Evolutionary conservation across 75 land plant species (phyloP).

Genomic region (Selaginella tamariscina): DNA sequence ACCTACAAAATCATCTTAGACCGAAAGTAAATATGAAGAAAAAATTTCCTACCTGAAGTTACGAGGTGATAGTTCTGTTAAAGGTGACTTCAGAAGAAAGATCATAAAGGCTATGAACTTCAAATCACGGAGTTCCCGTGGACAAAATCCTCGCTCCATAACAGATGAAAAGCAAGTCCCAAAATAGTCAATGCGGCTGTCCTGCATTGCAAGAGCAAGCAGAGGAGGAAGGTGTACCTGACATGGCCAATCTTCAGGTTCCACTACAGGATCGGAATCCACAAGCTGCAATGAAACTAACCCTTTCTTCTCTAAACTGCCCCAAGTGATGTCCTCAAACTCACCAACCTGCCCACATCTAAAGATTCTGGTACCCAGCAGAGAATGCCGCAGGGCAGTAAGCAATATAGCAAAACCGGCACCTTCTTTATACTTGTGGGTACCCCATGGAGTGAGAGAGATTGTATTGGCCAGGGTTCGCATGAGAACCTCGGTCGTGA

Average conservation of each 20-base stretch:
- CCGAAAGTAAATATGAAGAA: background rate
- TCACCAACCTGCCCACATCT: background rate
- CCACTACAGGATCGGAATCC: background rate
- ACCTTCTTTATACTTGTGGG: background rate
- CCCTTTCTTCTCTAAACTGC: background rate
- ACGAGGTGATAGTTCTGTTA: background rate
- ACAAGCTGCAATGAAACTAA: background rate
- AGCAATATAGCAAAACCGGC: background rate
- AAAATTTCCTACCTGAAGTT: background rate
- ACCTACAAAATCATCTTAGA: background rate
- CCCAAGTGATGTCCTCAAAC: background rate
- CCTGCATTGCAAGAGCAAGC: background rate
- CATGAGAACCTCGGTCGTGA: background rate
- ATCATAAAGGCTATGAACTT: background rate
- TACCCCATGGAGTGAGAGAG: background rate
- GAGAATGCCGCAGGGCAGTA: background rate
- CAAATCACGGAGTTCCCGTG: background rate
- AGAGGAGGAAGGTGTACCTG: background rate
- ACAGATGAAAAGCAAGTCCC: background rate
- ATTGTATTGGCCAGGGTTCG: background rate
- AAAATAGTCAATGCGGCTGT: background rate
- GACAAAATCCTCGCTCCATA: background rate
- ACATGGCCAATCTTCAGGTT: background rate
- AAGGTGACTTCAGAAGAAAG: constrained; percentile 1
- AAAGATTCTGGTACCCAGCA: background rate